Evolutionary conservation across 495 filamentous ascomycete species (phyloP).

Genomic region (Geopyxis carbonaria): DNA sequence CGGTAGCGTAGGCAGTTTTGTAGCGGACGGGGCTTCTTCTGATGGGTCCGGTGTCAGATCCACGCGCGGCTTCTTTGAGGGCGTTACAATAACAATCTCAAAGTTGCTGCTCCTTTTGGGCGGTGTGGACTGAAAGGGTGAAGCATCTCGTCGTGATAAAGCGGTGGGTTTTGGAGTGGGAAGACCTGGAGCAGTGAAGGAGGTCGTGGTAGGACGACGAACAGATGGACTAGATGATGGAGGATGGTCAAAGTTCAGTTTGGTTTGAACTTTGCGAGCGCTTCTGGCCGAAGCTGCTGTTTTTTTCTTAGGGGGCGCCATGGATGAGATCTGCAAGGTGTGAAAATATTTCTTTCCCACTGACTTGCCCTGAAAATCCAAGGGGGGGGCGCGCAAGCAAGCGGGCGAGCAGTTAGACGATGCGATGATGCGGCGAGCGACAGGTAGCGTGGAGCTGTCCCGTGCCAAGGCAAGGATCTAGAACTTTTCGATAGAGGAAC

Average conservation of each 20-base stretch:
- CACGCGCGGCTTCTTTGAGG: no score
- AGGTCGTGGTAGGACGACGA: not conserved
- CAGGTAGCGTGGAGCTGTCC: not conserved
- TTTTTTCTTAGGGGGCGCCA: constrained; percentile 8
- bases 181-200: constrained; percentile 1
- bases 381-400: not conserved
- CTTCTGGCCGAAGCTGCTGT: constrained; percentile 7
- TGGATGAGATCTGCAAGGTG: constrained; percentile 3
- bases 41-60: no score
- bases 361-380: no score
- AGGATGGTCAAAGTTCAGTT: constrained; percentile 9
- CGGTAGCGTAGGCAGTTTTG: no score
- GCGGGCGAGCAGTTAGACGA: not conserved
- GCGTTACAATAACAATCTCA: not conserved
- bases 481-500: no score
- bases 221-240: not conserved
- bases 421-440: not conserved
- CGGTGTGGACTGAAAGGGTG: no score
- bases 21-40: no score
- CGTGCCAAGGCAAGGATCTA: constrained; percentile 1
- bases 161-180: not conserved
- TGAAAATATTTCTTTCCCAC: no score
- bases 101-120: not conserved
- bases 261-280: no score
- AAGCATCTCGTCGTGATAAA: no score